Evolutionary conservation across 208 protist species (phyloP).

Genomic region (Acanthamoeba castellanii): DNA sequence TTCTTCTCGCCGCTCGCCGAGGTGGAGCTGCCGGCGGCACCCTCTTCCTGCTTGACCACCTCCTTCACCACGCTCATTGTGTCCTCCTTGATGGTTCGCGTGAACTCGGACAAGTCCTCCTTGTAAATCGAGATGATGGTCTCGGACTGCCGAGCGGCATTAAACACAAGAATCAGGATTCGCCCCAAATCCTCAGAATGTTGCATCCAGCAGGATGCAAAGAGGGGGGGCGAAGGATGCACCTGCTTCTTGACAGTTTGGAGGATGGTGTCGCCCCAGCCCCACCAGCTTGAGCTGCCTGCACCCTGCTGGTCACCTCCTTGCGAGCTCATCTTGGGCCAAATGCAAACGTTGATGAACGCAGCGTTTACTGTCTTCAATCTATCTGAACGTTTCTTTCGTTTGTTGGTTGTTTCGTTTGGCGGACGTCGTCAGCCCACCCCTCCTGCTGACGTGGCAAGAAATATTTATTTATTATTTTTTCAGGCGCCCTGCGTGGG

Average conservation of each 20-base stretch:
- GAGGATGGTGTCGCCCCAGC: slow-evolving; percentile 38
- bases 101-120: slow-evolving; percentile 74
- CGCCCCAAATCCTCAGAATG: no score
- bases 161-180: no score
- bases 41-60: background rate
- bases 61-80: slow-evolving; percentile 68
- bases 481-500: background rate
- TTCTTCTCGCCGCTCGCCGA: background rate
- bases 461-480: background rate
- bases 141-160: slow-evolving; percentile 14
- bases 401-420: no score
- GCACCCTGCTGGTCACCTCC: background rate
- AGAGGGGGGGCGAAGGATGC: background rate
- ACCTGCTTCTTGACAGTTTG: slow-evolving; percentile 44
- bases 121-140: slow-evolving; percentile 73
- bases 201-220: no score
- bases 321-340: background rate
- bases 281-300: background rate
- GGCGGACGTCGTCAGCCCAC: no score
- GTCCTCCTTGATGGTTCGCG: slow-evolving; percentile 74
- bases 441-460: no score
- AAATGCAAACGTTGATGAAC: background rate
- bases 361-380: no score
- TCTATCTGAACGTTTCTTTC: no score
- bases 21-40: background rate